Percentiles rank a stretch among this genome's conserved stretches.
These are phyloP conservation scores for Rubroboletus satanas DNA, from an alignment of 768 basidiomycete genomes.

Conservation along the genomic window DNA sequence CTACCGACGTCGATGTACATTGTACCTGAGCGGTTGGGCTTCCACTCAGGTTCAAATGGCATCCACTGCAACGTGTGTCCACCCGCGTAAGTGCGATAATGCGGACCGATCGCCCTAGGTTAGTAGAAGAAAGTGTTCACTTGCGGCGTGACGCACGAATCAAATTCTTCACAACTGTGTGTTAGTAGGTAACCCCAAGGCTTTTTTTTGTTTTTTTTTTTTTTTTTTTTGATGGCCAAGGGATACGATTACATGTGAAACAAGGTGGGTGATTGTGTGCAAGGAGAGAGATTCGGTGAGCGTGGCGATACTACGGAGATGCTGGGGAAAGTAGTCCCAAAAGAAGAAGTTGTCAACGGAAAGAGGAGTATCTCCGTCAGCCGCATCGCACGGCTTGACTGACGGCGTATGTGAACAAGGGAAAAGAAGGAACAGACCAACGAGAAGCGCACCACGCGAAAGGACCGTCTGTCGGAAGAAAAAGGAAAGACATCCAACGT, in stretches of 20 bases:
- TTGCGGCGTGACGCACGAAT: no score
- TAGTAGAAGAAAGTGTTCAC: no score
- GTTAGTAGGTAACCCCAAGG: no score
- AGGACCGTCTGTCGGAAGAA: neutral
- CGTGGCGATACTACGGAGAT: neutral
- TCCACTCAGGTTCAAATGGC: neutral
- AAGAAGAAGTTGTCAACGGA: neutral
- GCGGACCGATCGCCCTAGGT: no score
- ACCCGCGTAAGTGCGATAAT: no score
- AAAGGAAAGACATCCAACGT: neutral
- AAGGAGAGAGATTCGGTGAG: neutral
- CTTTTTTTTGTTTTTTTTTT: no score
- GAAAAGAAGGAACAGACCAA: neutral
- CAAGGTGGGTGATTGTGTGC: neutral
- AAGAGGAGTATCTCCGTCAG: neutral
- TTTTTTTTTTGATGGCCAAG: no score
- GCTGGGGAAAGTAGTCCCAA: neutral
- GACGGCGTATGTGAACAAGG: no score
- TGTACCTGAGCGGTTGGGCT: neutral
- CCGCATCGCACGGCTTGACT: neutral
- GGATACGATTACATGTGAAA: neutral
- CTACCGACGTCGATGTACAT: neutral
- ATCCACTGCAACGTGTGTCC: neutral
- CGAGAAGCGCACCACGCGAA: neutral
- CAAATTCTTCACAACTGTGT: no score